These are phyloP conservation scores for Oenanthe sinensis DNA, from an alignment of 129 eudicot genomes.

Conservation along the genomic window DNA sequence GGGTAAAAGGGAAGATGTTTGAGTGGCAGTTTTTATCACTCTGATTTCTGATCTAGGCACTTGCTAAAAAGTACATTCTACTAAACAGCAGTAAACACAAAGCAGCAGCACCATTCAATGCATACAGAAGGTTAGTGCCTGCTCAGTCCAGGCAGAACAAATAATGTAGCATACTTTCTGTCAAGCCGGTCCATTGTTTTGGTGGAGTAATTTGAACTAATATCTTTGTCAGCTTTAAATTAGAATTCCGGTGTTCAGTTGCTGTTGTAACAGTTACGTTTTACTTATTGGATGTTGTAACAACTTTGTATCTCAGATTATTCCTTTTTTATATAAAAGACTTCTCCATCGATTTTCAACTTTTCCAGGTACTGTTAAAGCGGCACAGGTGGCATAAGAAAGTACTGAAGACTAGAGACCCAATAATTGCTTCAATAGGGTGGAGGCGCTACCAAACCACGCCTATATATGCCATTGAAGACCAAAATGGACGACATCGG, in stretches of 20 bases:
- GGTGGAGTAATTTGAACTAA: background rate
- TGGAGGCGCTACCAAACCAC: constrained; percentile 96
- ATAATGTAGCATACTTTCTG: background rate
- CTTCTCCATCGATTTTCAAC: background rate
- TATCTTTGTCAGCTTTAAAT: background rate
- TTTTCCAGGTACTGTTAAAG: constrained; percentile 62
- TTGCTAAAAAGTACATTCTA: background rate
- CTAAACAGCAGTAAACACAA: background rate
- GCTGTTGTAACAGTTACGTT: background rate
- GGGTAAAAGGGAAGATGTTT: background rate
- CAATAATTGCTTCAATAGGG: constrained; percentile 82
- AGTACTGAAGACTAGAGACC: constrained; percentile 82
- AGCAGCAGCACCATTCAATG: background rate
- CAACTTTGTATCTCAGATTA: background rate
- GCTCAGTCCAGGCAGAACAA: background rate
- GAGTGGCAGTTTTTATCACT: background rate
- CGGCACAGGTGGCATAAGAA: constrained; percentile 97
- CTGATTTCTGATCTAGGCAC: background rate
- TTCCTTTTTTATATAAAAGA: background rate
- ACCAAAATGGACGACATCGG: constrained; percentile 69
- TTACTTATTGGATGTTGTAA: background rate
- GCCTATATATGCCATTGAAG: constrained; percentile 90
- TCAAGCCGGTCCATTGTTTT: background rate
- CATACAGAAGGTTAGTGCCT: background rate
- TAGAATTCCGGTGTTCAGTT: background rate